These are phyloP conservation scores for Calonectria henricotiae DNA, from an alignment of 2,329 filamentous ascomycete genomes.

Conservation along the genomic window DNA sequence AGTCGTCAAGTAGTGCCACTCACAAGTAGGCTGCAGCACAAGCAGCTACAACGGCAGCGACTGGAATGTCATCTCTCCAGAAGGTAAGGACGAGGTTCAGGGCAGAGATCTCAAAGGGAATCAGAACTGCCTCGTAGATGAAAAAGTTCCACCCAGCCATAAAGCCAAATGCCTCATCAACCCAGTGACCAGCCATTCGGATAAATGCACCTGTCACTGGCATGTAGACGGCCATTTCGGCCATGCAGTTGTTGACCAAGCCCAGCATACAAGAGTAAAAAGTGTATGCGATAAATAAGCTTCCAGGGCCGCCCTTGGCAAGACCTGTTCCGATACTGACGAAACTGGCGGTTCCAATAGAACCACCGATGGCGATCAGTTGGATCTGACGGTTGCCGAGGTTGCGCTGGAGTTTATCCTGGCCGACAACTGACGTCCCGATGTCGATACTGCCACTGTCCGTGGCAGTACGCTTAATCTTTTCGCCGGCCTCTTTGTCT, in stretches of 20 bases:
- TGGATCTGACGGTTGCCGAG: slow-evolving; percentile 42
- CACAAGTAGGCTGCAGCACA: slow-evolving; percentile 38
- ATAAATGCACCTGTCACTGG: slow-evolving; percentile 41
- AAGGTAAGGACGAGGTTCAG: slow-evolving; percentile 38
- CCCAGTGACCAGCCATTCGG: slow-evolving; percentile 41
- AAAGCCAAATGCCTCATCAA: slow-evolving; percentile 41
- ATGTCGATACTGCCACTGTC: slow-evolving; percentile 31
- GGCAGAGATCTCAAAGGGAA: slow-evolving; percentile 41
- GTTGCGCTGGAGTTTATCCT: slow-evolving; percentile 35
- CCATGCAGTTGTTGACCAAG: slow-evolving; percentile 38
- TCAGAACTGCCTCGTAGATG: slow-evolving; percentile 39
- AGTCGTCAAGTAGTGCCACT: background rate
- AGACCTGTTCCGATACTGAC: slow-evolving; percentile 41
- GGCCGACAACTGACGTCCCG: slow-evolving; percentile 25
- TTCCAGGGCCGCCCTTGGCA: slow-evolving; percentile 38
- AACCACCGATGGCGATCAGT: slow-evolving; percentile 41
- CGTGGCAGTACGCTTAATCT: slow-evolving; percentile 30
- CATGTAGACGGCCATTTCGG: slow-evolving; percentile 41
- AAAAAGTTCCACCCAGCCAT: slow-evolving; percentile 44
- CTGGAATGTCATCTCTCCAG: slow-evolving; percentile 42
- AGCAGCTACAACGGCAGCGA: slow-evolving; percentile 38
- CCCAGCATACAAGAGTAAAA: slow-evolving; percentile 40
- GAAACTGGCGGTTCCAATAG: slow-evolving; percentile 42
- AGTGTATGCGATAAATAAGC: slow-evolving; percentile 38
- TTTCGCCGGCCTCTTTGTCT: slow-evolving; percentile 34